Evolutionary conservation across 2,329 filamentous ascomycete genomes (phyloP).

Genomic region (Colletotrichum simmondsii): DNA sequence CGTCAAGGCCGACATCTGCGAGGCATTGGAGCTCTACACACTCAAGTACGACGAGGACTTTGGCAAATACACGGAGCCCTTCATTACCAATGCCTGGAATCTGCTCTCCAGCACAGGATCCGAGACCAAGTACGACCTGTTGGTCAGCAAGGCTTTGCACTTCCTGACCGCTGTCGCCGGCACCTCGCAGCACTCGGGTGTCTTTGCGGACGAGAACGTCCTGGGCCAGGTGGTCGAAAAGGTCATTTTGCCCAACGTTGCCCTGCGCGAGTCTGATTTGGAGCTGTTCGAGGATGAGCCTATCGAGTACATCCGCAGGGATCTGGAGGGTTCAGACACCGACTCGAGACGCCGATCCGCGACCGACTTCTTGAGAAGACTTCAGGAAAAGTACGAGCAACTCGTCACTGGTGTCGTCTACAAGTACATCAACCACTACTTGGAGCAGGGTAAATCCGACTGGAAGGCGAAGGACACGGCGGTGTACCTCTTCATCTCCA

Average conservation of each 20-base stretch:
- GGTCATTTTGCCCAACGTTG: slow-evolving; percentile 93
- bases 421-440: slow-evolving; percentile 87
- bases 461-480: slow-evolving; percentile 99
- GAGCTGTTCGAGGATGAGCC: slow-evolving; percentile 99
- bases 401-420: slow-evolving; percentile 89
- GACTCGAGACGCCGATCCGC: slow-evolving; percentile 92
- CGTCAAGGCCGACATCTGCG: slow-evolving; percentile 93
- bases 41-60: slow-evolving; percentile 98
- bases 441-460: slow-evolving; percentile 82
- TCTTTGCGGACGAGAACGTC: slow-evolving; percentile 85
- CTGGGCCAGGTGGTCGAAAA: slow-evolving; percentile 93
- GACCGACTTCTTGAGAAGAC: slow-evolving; percentile 90
- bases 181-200: slow-evolving; percentile 79
- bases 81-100: slow-evolving; percentile 91
- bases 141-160: slow-evolving; percentile 94
- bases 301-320: slow-evolving; percentile 95
- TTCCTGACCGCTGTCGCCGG: slow-evolving; percentile 92
- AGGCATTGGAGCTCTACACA: slow-evolving; percentile 88
- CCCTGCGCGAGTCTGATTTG: slow-evolving; percentile 90
- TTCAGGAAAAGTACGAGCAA: slow-evolving; percentile 89
- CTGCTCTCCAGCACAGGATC: slow-evolving; percentile 87
- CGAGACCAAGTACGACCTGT: slow-evolving; percentile 91
- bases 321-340: slow-evolving; percentile 95
- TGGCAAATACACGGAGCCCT: slow-evolving; percentile 80
- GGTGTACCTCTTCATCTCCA: slow-evolving; percentile 94